Percentiles rank a stretch among this genome's conserved stretches.
These are phyloP conservation scores for Turnera subulata DNA, from an alignment of 345 rosid genomes.

Conservation along the genomic window DNA sequence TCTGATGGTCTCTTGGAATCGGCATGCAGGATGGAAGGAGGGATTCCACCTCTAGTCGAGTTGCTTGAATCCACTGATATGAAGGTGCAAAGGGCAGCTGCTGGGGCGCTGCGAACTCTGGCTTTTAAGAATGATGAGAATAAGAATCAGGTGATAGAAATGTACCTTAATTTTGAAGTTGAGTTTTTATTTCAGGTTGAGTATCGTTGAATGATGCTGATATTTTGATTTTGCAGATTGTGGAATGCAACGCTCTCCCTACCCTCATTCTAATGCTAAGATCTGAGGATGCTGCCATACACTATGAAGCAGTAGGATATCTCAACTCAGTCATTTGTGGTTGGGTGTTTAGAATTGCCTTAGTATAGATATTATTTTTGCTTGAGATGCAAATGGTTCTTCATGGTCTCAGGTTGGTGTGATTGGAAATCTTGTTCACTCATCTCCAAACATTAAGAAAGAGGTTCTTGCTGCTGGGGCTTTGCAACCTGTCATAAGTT, in stretches of 20 bases:
- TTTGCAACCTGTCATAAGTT: constrained; percentile 89
- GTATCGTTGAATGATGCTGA: constrained; percentile 11
- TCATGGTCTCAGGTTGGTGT: constrained; percentile 63
- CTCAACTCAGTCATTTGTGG: not conserved
- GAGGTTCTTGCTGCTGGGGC: constrained; percentile 97
- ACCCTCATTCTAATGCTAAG: constrained; percentile 90
- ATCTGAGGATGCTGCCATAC: constrained; percentile 97
- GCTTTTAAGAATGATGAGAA: constrained; percentile 96
- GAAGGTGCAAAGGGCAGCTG: constrained; percentile 99
- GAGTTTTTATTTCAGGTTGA: constrained; percentile 9
- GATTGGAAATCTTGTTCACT: constrained; percentile 94
- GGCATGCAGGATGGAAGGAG: constrained; percentile 77
- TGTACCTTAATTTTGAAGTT: constrained; percentile 10
- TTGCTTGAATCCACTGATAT: constrained; percentile 81
- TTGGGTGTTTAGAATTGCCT: constrained; percentile 6
- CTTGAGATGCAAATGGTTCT: constrained; percentile 5
- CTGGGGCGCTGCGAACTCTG: constrained; percentile 91
- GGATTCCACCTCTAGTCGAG: constrained; percentile 95
- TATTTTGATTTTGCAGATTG: constrained; percentile 61
- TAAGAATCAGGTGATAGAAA: constrained; percentile 64
- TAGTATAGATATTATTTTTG: constrained; percentile 5
- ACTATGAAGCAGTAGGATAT: constrained; percentile 90
- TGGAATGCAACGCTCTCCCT: constrained; percentile 90
- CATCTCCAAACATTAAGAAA: constrained; percentile 88
- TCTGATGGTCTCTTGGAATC: constrained; percentile 17